Base-by-base conservation (phyloP, 768 basidiomycete genomes). In the Suillus decipiens region DNA sequence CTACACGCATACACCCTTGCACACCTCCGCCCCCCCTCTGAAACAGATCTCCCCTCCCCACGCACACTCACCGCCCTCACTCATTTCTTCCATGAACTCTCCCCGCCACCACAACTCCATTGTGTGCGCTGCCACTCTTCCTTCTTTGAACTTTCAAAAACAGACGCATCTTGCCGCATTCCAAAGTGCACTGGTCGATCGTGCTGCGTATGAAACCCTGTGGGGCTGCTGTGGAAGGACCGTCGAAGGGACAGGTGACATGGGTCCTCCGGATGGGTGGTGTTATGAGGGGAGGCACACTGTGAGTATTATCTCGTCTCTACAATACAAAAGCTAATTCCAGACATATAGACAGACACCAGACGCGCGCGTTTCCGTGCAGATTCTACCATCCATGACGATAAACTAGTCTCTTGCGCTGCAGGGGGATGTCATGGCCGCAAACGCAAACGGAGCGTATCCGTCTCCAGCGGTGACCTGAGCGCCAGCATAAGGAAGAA, bases 201-300 rank as follows among this genome's bases (percentile, higher is more conserved):
- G 87, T 36, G 80, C 88, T 10, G 77, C 80, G 2, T 80, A 81
- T 63, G 82, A 84, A 72, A 84, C 91, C 0, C 76, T 87, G 2
- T 93, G 86, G 84, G 85, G 83, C 3, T 93, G 92, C 75, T 93
- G 87, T 72, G 88, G 84, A 9, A 79, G 82, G 69, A 87, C 84
- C 0, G 87, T 86, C 9, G 87, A 90, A 28, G 91, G 91, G 0
- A 86, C 88, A 66, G 91, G 91, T 1, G 88, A 90, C 65, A 88
- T 88, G 77, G 91, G 91, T 0, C 91, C 91, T 1, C 91, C 91
- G 1, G 89, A 92, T 70, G 91, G 91, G 1, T 93, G 89, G 90
- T 93, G 91, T 69, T 93, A 92, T 68, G 90, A 93, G 72, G 91
- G 91, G 4, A 84, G 82, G 72, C 91, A 93, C 72, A 92, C 91